Percentiles rank a stretch among this genome's conserved stretches.
Evolutionary conservation across 164 flowering plant species (phyloP).

Genomic region (Cinnamomum chago): DNA sequence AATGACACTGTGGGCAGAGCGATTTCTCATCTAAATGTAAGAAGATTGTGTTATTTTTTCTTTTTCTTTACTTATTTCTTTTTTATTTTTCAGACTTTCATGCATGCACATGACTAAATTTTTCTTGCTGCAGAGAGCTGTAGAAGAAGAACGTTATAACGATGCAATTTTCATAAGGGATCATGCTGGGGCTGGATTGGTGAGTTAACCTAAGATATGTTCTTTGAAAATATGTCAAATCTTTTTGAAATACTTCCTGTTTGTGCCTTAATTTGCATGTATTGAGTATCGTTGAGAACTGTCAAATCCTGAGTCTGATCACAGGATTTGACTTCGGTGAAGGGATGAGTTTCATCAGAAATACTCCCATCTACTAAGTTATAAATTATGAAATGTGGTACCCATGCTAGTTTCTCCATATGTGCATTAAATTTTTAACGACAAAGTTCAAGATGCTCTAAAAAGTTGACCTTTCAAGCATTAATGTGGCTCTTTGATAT

Average conservation of each 20-base stretch:
- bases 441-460: no score
- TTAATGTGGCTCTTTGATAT: no score
- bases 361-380: not conserved
- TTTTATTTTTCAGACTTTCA: not conserved
- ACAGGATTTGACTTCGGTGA: not conserved
- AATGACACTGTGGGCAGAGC: slow-evolving; percentile 82
- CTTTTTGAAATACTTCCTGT: no score
- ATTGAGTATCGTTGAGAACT: not conserved
- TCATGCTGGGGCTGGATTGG: slow-evolving; percentile 90
- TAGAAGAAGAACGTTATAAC: slow-evolving; percentile 64
- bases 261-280: no score
- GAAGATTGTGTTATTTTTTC: not conserved
- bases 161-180: slow-evolving; percentile 82
- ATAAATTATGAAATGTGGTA: not conserved
- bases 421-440: not conserved
- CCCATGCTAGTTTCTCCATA: not conserved
- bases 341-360: not conserved
- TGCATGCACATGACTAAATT: not conserved
- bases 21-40: slow-evolving; percentile 60
- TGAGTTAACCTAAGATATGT: slow-evolving; percentile 32
- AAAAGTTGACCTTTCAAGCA: no score
- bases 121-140: slow-evolving; percentile 55
- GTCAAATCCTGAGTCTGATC: not conserved
- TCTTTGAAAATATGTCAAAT: not conserved
- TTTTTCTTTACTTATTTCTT: not conserved